phyloP scores from a whole-genome alignment of 2,329 filamentous ascomycete species.

The Trichophyton rubrum region DNA sequence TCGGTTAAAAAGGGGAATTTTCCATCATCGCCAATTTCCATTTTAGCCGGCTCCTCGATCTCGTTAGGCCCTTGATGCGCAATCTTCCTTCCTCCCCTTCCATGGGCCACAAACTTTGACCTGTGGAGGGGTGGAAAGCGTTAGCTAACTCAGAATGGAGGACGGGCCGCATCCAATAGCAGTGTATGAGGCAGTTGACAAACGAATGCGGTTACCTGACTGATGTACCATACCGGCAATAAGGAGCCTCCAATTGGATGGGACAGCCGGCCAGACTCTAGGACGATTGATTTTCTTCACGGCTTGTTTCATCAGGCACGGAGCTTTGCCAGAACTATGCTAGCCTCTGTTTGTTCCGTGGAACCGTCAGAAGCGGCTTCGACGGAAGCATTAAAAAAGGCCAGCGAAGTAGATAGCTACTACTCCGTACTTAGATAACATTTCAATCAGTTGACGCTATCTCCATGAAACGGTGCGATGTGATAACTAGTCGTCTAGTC shows the following conservation, averaged over 20 bases:
- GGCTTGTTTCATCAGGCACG: neutral
- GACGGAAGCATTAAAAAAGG: neutral
- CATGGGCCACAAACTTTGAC: neutral
- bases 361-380: neutral
- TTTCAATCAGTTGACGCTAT: neutral
- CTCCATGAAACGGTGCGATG: neutral
- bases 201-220: neutral
- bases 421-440: neutral
- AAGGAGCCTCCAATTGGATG: neutral
- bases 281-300: neutral
- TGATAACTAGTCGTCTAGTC: neutral
- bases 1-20: slow-evolving; percentile 5
- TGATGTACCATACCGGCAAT: neutral
- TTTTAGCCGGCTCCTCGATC: slow-evolving; percentile 1
- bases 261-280: neutral
- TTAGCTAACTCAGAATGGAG: neutral
- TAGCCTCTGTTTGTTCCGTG: neutral
- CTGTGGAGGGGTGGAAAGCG: neutral
- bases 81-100: neutral
- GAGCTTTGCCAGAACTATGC: neutral
- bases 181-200: neutral
- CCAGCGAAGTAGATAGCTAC: no score
- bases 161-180: neutral
- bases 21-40: slow-evolving; percentile 3
- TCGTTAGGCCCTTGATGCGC: neutral